phyloP scores from a whole-genome alignment of 2,329 filamentous ascomycete species.

The Basipetospora chlamydospora region DNA sequence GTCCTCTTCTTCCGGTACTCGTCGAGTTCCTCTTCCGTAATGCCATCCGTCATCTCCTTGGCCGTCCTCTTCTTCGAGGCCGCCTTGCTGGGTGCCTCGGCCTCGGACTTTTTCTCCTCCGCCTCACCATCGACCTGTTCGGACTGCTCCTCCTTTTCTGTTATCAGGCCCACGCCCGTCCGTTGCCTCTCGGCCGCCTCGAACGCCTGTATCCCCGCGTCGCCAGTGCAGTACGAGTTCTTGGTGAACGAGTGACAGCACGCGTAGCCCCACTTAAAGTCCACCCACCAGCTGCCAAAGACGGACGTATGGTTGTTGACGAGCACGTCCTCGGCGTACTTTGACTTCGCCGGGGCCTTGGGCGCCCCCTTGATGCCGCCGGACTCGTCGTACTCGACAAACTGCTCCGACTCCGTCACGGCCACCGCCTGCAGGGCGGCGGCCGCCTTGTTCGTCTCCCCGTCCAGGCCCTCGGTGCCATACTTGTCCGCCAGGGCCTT shows the following conservation, averaged over 20 bases:
- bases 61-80: conserved; percentile 55
- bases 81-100: conserved; percentile 14
- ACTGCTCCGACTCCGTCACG: conserved; percentile 69
- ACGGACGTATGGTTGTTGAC: conserved; percentile 85
- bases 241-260: conserved; percentile 91
- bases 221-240: conserved; percentile 95
- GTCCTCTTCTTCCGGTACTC: conserved; percentile 65
- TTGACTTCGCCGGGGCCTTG: conserved; percentile 64
- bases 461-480: conserved; percentile 42
- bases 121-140: conserved; percentile 13
- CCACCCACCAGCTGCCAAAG: conserved; percentile 96
- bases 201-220: conserved; percentile 69
- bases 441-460: neutral
- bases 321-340: conserved; percentile 78
- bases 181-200: conserved; percentile 55
- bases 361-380: conserved; percentile 81
- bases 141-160: conserved; percentile 12
- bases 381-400: conserved; percentile 86
- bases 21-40: conserved; percentile 76
- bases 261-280: conserved; percentile 89
- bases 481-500: conserved; percentile 70
- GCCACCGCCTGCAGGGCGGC: conserved; percentile 31
- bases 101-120: conserved; percentile 15
- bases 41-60: conserved; percentile 62
- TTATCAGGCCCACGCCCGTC: conserved; percentile 28